phyloP scores from a whole-genome alignment of 805 yeast species.

The Pichia eremophila region DNA sequence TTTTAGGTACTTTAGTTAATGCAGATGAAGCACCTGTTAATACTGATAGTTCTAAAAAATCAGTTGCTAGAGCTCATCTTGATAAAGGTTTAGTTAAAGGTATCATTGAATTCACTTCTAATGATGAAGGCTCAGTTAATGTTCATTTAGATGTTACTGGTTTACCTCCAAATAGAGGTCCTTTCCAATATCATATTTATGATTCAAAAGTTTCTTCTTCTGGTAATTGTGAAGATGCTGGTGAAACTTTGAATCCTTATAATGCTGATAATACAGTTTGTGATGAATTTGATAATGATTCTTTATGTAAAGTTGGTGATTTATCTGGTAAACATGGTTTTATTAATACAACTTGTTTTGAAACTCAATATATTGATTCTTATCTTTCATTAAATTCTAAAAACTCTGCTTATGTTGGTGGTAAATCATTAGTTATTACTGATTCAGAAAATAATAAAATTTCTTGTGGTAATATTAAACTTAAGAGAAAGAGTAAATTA shows the following conservation, averaged over 20 bases:
- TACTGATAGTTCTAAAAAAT: conserved; percentile 38
- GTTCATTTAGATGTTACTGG: conserved; percentile 67
- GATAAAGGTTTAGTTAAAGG: conserved; percentile 39
- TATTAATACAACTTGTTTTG: conserved; percentile 62
- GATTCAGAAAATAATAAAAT: conserved; percentile 44
- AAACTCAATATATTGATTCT: conserved; percentile 53
- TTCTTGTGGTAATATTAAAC: conserved; percentile 53
- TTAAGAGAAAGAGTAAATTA: conserved; percentile 20
- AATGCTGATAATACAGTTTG: conserved; percentile 41
- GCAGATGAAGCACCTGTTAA: conserved; percentile 38
- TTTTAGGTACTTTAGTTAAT: conserved; percentile 20
- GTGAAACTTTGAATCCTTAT: conserved; percentile 57
- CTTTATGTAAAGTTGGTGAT: conserved; percentile 63
- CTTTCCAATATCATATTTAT: conserved; percentile 63
- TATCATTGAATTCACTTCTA: conserved; percentile 50
- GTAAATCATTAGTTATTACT: conserved; percentile 48
- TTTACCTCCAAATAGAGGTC: conserved; percentile 57
- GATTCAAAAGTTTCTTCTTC: conserved; percentile 41
- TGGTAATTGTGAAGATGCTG: conserved; percentile 46
- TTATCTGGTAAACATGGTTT: conserved; percentile 71
- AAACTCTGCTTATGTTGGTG: conserved; percentile 50
- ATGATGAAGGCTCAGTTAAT: conserved; percentile 39
- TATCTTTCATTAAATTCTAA: conserved; percentile 51
- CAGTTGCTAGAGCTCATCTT: conserved; percentile 50
- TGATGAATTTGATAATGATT: conserved; percentile 40